A percentile compares a stretch with the other conserved stretches of the same genome.
These are phyloP conservation scores for Cladosporium sp. DNA, from an alignment of 2,329 filamentous ascomycete species.

Conservation along the genomic window DNA sequence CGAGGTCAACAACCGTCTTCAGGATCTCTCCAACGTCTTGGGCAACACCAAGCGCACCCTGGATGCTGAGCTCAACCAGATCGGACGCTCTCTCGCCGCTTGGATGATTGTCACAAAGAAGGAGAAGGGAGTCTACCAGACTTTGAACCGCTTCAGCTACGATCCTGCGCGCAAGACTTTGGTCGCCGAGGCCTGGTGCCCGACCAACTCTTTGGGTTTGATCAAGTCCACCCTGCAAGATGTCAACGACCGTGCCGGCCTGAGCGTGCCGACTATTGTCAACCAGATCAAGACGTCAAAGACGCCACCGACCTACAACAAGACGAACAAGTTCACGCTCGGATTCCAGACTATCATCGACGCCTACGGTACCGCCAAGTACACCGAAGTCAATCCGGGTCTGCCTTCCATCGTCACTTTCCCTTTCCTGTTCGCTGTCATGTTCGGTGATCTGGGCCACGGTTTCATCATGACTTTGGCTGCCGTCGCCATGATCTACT, in stretches of 20 bases:
- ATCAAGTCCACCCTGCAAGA: conserved; percentile 94
- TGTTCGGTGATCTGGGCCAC: conserved; percentile 98
- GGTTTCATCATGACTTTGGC: conserved; percentile 83
- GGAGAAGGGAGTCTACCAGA: conserved; percentile 96
- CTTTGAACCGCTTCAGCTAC: conserved; percentile 93
- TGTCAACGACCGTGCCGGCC: conserved; percentile 90
- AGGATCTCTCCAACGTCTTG: conserved; percentile 87
- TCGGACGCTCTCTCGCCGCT: conserved; percentile 84
- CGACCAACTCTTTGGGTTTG: conserved; percentile 80
- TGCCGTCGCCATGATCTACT: conserved; percentile 91
- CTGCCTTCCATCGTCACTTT: conserved; percentile 95
- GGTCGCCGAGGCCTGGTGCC: conserved; percentile 97
- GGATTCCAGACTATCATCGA: conserved; percentile 99
- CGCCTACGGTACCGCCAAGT: conserved; percentile 95
- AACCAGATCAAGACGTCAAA: conserved; percentile 97
- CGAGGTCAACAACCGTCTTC: conserved; percentile 90
- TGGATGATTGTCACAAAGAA: conserved; percentile 99
- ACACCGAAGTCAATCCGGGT: conserved; percentile 94
- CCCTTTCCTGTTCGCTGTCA: conserved; percentile 99
- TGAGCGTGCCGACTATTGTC: conserved; percentile 97
- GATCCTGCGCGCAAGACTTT: conserved; percentile 92
- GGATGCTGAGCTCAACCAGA: conserved; percentile 87
- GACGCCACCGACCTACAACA: conserved; percentile 93
- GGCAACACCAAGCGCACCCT: conserved; percentile 93
- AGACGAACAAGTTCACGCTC: conserved; percentile 97